Evolutionary conservation across 2,329 filamentous ascomycete species (phyloP).

Genomic region (Pseudogymnoascus sp.): DNA sequence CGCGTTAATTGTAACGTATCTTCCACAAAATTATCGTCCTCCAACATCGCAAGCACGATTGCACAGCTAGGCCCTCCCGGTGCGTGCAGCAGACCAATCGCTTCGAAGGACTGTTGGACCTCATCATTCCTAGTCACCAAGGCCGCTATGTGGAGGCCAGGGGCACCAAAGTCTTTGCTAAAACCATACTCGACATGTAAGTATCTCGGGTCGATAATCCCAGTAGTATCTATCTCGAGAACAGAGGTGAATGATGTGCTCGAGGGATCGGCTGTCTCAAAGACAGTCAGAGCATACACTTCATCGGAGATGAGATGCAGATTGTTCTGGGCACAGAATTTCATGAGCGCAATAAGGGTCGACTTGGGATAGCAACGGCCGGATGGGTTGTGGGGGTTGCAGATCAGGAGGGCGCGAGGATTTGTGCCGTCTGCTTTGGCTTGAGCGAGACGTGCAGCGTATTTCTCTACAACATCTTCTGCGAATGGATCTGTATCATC

Average conservation of each 20-base stretch:
- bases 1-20: constrained; percentile 38
- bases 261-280: constrained; percentile 26
- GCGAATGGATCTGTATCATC: constrained; percentile 33
- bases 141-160: constrained; percentile 36
- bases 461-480: constrained; percentile 27
- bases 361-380: constrained; percentile 20
- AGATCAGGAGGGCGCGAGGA: constrained; percentile 36
- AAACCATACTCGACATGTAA: constrained; percentile 36
- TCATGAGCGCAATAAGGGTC: constrained; percentile 27
- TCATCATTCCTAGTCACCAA: constrained; percentile 27
- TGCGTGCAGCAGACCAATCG: constrained; percentile 40
- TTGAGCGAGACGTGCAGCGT: constrained; percentile 32
- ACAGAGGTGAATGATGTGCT: constrained; percentile 42
- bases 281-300: constrained; percentile 42
- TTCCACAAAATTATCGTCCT: constrained; percentile 39
- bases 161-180: constrained; percentile 36
- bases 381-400: constrained; percentile 29
- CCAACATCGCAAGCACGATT: constrained; percentile 39
- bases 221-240: constrained; percentile 38
- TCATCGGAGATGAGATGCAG: constrained; percentile 44
- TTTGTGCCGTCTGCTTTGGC: constrained; percentile 29
- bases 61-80: constrained; percentile 39
- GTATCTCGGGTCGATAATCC: constrained; percentile 38
- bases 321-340: constrained; percentile 35
- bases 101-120: constrained; percentile 31